Evolutionary conservation across 768 basidiomycete species (phyloP), one percentile per base, ranked within the genome.

Genomic region (Pisolithus albus): DNA sequence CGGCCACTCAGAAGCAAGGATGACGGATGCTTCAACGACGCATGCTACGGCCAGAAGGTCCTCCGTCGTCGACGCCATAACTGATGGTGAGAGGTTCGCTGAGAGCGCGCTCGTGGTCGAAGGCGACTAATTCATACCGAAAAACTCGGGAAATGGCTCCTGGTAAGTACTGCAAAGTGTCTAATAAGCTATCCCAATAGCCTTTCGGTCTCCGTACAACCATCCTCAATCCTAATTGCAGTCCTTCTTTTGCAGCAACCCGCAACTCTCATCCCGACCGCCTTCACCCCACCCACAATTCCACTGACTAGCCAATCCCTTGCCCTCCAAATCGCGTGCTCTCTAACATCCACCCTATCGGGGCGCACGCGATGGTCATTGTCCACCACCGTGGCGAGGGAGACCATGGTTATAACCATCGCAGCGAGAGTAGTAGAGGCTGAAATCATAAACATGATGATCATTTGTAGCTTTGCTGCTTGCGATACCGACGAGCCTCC

Each of bases 391-490:
- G 85, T 74, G 4, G 64, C 63, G 7, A 92, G 75, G 7, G 81
- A 75, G 39, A 82, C 69, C 51, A 83, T 67, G 1, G 84, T 83
- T 3, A 81, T 78, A 47, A 79, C 70, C 49, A 89, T 82, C 3
- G 83, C 76, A 11, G 86, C 79, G 23, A 94, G 76, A 0, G 84
- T 80, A 0, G 86, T 86, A 52, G 82, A 79, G 0, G 90, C 83
- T 3, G 84, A 83, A 42, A 93, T 89, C 86, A 93, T 88, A 68
- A 94, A 93, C 83, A 92, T 88, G 70, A 94, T 90, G 52, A 94
- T 83, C 85, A 92, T 92, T 59, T 93, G 92, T 15, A 93, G 70
- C 47, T 83, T 81, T 2, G 88, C 88, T 0, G 92, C 92, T 66
- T 91, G 89, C 18, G 88, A 77, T 39, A 93, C 87, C 28, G 84